Evolutionary conservation across 805 yeast species (phyloP).

Genomic region (Saccharomyces paradoxus): DNA sequence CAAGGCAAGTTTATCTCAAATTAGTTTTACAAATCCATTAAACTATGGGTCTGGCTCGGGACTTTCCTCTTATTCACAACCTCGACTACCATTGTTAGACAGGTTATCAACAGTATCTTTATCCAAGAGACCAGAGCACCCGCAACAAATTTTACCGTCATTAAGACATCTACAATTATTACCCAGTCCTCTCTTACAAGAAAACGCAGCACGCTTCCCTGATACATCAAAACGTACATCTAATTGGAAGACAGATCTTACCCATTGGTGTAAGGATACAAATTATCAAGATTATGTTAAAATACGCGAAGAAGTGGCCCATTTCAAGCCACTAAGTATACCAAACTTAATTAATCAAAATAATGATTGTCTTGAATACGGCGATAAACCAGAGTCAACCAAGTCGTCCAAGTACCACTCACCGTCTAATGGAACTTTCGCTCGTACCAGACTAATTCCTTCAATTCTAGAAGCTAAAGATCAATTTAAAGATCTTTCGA

Average conservation of each 20-base stretch:
- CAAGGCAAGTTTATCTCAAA: slow-evolving; percentile 6
- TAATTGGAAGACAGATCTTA: slow-evolving; percentile 26
- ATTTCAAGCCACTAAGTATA: not conserved
- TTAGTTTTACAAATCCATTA: not conserved
- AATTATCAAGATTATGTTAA: slow-evolving; percentile 26
- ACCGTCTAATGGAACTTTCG: not conserved
- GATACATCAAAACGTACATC: slow-evolving; percentile 30
- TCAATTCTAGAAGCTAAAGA: slow-evolving; percentile 24
- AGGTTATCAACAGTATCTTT: not conserved
- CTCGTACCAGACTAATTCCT: slow-evolving; percentile 14
- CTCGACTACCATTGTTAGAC: slow-evolving; percentile 1
- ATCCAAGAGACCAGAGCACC: not conserved
- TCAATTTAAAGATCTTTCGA: slow-evolving; percentile 7
- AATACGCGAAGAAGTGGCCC: slow-evolving; percentile 16
- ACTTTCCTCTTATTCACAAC: not conserved
- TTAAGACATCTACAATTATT: slow-evolving; percentile 26
- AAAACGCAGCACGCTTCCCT: slow-evolving; percentile 27
- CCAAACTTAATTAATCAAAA: not conserved
- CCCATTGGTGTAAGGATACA: slow-evolving; percentile 29
- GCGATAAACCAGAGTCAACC: not conserved
- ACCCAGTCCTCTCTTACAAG: slow-evolving; percentile 26
- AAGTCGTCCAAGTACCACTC: not conserved
- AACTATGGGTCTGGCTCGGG: slow-evolving; percentile 1
- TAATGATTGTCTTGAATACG: not conserved
- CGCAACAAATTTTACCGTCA: slow-evolving; percentile 20